Conservation (phyloP, 352 stramenopile genomes). For the Phytopythium mirpurense region DNA sequence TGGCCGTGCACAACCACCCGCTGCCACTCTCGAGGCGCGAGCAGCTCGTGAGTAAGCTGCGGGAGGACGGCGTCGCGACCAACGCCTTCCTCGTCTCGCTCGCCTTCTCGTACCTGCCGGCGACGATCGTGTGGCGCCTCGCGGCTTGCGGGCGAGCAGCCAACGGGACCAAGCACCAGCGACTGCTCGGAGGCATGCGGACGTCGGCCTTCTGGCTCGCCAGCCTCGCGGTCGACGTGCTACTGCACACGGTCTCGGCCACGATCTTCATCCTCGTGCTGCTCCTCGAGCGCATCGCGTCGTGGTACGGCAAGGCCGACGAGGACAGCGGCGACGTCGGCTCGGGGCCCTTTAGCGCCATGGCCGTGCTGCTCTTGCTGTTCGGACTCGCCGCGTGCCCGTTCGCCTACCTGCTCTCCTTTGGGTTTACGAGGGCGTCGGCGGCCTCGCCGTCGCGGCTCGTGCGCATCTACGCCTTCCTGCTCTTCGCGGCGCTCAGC, state of each 20-base stretch:
- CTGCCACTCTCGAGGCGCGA: conserved; percentile 34
- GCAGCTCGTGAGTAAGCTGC: conserved; percentile 43
- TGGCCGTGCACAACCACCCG: conserved; percentile 45
- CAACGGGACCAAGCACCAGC: conserved; percentile 90
- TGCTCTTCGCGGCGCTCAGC: conserved; percentile 13
- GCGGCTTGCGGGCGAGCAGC: conserved; percentile 84
- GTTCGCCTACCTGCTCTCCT: conserved; percentile 15
- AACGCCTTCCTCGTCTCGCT: conserved; percentile 54
- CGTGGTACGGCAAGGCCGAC: not conserved
- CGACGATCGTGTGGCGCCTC: conserved; percentile 89
- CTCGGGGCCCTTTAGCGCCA: conserved; percentile 8
- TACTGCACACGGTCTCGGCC: conserved; percentile 75
- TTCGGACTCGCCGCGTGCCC: conserved; percentile 18
- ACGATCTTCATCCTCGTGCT: conserved; percentile 13
- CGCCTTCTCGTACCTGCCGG: conserved; percentile 87
- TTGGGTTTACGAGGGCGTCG: conserved; percentile 1
- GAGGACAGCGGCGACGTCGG: not conserved
- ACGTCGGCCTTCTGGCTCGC: conserved; percentile 92
- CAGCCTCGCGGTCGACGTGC: conserved; percentile 90
- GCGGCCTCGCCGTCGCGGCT: not conserved
- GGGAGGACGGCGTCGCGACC: conserved; percentile 11
- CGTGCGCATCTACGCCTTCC: conserved; percentile 10
- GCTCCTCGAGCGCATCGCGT: not conserved
- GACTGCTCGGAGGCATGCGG: conserved; percentile 87
- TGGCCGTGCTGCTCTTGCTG: conserved; percentile 11